Evolutionary conservation across 1,139 yeast genomes (phyloP).

Genomic region (Pichia sp.): DNA sequence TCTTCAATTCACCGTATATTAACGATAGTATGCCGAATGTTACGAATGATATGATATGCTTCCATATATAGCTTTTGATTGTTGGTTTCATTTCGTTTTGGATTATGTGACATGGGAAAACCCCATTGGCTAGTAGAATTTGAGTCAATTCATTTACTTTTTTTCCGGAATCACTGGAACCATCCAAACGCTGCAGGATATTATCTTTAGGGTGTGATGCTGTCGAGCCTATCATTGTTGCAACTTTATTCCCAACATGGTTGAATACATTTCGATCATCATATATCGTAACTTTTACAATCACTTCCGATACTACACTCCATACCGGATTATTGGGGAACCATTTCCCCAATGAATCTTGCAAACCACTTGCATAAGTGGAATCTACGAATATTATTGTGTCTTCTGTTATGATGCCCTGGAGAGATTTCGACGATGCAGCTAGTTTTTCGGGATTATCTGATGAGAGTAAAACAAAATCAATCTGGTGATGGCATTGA

Average conservation of each 20-base stretch:
- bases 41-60: conserved; percentile 23
- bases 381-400: conserved; percentile 30
- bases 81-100: conserved; percentile 27
- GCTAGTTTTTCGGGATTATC: conserved; percentile 12
- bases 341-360: conserved; percentile 13
- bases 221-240: conserved; percentile 26
- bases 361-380: conserved; percentile 21
- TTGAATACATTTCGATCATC: conserved; percentile 14
- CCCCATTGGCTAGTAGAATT: conserved; percentile 24
- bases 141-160: conserved; percentile 20
- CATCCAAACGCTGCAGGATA: conserved; percentile 5
- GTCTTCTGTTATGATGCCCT: conserved; percentile 12
- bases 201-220: neutral
- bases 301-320: conserved; percentile 27
- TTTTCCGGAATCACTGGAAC: conserved; percentile 20
- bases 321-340: conserved; percentile 18
- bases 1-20: conserved; percentile 21
- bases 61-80: conserved; percentile 28
- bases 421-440: conserved; percentile 9
- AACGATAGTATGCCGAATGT: conserved; percentile 22
- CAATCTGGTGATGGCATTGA: conserved; percentile 7
- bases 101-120: conserved; percentile 24
- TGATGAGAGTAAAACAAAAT: conserved; percentile 23
- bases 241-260: conserved; percentile 23
- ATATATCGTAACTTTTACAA: conserved; percentile 18